Conservation (phyloP, 805 yeast genomes). For the Candida sakaeoensis region DNA sequence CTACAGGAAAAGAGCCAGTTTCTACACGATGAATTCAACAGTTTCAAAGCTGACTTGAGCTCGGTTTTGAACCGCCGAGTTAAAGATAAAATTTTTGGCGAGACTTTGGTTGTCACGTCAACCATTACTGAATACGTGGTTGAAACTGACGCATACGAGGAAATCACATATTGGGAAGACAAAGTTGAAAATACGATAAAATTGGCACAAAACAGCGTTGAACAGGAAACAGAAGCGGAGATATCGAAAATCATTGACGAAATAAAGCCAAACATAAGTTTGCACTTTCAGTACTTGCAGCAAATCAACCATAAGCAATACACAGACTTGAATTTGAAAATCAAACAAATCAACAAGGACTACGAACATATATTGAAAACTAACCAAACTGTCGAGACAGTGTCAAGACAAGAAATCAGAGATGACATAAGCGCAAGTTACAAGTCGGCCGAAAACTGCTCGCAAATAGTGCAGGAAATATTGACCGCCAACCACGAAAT, state of each 20-base stretch:
- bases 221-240: conserved; percentile 27
- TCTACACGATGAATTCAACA: conserved; percentile 23
- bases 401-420: conserved; percentile 34
- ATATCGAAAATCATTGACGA: conserved; percentile 21
- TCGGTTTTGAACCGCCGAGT: conserved; percentile 11
- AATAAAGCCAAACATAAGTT: conserved; percentile 23
- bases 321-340: conserved; percentile 27
- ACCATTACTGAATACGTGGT: conserved; percentile 17
- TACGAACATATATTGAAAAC: conserved; percentile 24
- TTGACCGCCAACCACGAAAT: conserved; percentile 25
- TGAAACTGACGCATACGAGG: conserved; percentile 17
- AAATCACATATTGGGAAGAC: conserved; percentile 28
- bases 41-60: conserved; percentile 15
- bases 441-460: conserved; percentile 19
- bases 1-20: conserved; percentile 22
- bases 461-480: conserved; percentile 20
- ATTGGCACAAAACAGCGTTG: conserved; percentile 31
- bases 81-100: conserved; percentile 18
- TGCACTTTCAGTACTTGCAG: conserved; percentile 26
- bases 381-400: conserved; percentile 17
- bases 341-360: conserved; percentile 31
- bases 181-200: conserved; percentile 32
- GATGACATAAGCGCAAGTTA: conserved; percentile 26
- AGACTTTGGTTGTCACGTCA: conserved; percentile 20
- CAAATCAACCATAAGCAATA: conserved; percentile 25